phyloP scores from a whole-genome alignment of 1,284 basidiomycete species.

The Bondarzewia mesenterica region DNA sequence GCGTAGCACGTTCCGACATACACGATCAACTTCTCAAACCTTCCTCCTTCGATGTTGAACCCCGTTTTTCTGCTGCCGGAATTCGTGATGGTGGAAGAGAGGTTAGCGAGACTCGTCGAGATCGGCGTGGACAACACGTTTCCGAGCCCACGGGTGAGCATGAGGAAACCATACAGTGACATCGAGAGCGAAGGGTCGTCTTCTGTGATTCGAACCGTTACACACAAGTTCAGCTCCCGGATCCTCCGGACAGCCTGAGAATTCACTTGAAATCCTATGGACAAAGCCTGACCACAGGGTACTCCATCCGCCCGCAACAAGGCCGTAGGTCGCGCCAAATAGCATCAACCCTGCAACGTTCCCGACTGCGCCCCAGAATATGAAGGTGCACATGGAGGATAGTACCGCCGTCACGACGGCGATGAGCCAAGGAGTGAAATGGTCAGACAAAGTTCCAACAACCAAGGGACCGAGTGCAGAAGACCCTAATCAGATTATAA shows the following conservation, averaged over 20 bases:
- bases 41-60: slow-evolving; percentile 25
- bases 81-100: neutral
- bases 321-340: slow-evolving; percentile 18
- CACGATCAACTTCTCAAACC: slow-evolving; percentile 26
- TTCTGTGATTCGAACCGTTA: slow-evolving; percentile 18
- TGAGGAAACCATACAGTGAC: slow-evolving; percentile 28
- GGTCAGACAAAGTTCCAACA: slow-evolving; percentile 29
- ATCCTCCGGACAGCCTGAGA: no score
- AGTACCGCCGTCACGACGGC: slow-evolving; percentile 13
- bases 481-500: slow-evolving; percentile 6
- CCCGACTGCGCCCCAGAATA: slow-evolving; percentile 21
- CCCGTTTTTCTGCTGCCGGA: slow-evolving; percentile 15
- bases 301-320: slow-evolving; percentile 20
- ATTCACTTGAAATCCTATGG: slow-evolving; percentile 14
- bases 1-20: slow-evolving; percentile 30
- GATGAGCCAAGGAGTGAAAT: slow-evolving; percentile 25
- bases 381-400: slow-evolving; percentile 14
- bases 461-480: slow-evolving; percentile 24
- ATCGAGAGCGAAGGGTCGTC: slow-evolving; percentile 29
- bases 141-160: slow-evolving; percentile 30
- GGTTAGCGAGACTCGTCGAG: slow-evolving; percentile 22
- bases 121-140: slow-evolving; percentile 36
- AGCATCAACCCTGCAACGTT: slow-evolving; percentile 17
- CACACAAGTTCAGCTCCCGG: neutral
- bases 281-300: slow-evolving; percentile 20